Evolutionary conservation across 345 rosid genomes (phyloP).

Genomic region (Salix udensis): DNA sequence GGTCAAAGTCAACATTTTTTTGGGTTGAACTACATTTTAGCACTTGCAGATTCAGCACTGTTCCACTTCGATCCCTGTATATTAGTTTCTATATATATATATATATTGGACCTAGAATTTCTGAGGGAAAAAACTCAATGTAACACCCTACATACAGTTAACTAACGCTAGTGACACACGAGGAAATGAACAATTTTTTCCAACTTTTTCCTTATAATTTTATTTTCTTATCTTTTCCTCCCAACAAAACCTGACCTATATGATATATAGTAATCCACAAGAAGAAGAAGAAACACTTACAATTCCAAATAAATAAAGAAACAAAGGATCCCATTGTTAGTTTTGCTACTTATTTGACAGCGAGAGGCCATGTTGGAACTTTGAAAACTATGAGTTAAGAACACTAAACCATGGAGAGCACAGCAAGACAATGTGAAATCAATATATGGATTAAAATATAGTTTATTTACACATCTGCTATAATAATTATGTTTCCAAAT

Average conservation of each 20-base stretch:
- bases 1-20: background rate
- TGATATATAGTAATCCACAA: background rate
- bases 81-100: too few species aligned
- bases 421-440: background rate
- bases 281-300: background rate
- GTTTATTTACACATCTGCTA: background rate
- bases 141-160: background rate
- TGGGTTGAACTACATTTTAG: background rate
- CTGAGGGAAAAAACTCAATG: background rate
- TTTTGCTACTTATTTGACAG: background rate
- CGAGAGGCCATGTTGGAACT: background rate
- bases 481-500: slow-evolving; percentile 10
- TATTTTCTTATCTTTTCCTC: background rate
- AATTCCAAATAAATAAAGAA: too few species aligned
- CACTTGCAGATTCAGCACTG: background rate
- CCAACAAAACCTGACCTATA: too few species aligned
- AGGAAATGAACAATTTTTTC: background rate
- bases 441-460: background rate
- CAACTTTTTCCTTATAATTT: too few species aligned
- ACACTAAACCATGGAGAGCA: background rate
- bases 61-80: background rate
- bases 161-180: background rate
- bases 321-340: background rate
- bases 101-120: background rate
- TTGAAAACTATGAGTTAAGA: background rate